These are phyloP conservation scores for Penicillium sp. DNA, from an alignment of 2,329 filamentous ascomycete species.

Conservation along the genomic window DNA sequence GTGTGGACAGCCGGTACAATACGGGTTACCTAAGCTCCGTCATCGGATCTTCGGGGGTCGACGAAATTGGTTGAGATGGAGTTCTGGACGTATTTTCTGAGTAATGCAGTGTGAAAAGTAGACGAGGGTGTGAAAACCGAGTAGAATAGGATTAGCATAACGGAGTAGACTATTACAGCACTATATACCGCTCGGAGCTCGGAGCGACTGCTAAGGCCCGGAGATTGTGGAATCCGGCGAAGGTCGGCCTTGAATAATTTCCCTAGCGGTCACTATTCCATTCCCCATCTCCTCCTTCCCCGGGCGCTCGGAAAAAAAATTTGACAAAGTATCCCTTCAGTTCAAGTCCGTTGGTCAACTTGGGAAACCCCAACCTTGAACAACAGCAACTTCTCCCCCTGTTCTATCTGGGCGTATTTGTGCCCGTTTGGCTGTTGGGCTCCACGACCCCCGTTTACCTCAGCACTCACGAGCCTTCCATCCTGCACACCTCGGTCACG, in stretches of 20 bases:
- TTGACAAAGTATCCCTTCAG: not conserved
- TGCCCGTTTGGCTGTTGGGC: conserved; percentile 11
- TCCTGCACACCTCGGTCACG: not conserved
- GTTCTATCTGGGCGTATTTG: conserved; percentile 9
- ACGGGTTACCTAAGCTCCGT: conserved; percentile 17
- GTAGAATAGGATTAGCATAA: not conserved
- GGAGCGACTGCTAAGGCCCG: not conserved
- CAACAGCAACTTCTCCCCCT: not conserved
- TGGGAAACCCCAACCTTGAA: not conserved
- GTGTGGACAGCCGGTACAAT: conserved; percentile 1
- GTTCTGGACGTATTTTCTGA: not conserved
- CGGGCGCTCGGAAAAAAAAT: conserved; percentile 6
- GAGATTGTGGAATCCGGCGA: conserved; percentile 16
- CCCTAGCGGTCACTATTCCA: conserved; percentile 5
- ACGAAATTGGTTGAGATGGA: not conserved
- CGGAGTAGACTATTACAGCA: not conserved
- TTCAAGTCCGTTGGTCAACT: not conserved
- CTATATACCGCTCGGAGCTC: not conserved
- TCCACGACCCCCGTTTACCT: conserved; percentile 12
- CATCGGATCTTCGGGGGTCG: conserved; percentile 17
- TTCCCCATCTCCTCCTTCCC: conserved; percentile 5
- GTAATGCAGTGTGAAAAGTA: not conserved
- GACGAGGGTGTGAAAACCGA: not conserved
- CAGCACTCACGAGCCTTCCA: conserved; percentile 2
- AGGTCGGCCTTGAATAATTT: conserved; percentile 16